These are phyloP conservation scores for Petasospora fabianii DNA, from an alignment of 1,139 yeast species.

Conservation along the genomic window DNA sequence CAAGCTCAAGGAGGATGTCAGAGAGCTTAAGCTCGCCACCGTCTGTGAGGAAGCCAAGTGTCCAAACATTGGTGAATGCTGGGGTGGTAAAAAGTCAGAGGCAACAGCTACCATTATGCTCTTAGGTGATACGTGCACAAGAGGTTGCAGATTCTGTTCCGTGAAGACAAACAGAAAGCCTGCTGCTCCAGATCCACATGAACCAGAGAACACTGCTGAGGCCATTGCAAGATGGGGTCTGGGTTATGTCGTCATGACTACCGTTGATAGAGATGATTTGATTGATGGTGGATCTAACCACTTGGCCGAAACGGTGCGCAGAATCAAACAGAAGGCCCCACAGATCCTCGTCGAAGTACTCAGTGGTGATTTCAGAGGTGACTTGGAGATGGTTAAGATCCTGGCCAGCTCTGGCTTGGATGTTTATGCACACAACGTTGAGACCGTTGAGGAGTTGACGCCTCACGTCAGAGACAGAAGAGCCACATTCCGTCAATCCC, in stretches of 20 bases:
- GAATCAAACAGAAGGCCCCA: conserved; percentile 85
- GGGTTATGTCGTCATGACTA: conserved; percentile 95
- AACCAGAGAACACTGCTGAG: conserved; percentile 97
- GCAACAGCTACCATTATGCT: conserved; percentile 99
- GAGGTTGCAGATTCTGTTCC: conserved; percentile 97
- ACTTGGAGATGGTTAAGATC: conserved; percentile 70
- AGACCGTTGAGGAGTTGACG: conserved; percentile 92
- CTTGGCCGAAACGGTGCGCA: conserved; percentile 79
- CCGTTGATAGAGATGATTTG: conserved; percentile 96
- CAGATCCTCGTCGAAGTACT: conserved; percentile 89
- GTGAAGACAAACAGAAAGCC: conserved; percentile 92
- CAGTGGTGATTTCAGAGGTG: conserved; percentile 94
- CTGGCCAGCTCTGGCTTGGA: conserved; percentile 88
- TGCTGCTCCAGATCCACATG: conserved; percentile 87
- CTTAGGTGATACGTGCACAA: conserved; percentile 96
- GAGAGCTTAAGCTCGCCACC: conserved; percentile 85
- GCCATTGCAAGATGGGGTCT: conserved; percentile 98
- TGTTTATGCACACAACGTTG: conserved; percentile 95
- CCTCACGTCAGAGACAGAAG: conserved; percentile 95
- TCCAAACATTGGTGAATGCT: conserved; percentile 98
- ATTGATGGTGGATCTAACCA: conserved; percentile 92
- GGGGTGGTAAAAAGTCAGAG: conserved; percentile 96
- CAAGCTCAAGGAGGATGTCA: conserved; percentile 77
- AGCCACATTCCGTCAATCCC: conserved; percentile 89
- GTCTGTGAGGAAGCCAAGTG: conserved; percentile 99